Base-by-base conservation (phyloP, 805 yeast genomes). In the Saccharomyces kudriavzevii region DNA sequence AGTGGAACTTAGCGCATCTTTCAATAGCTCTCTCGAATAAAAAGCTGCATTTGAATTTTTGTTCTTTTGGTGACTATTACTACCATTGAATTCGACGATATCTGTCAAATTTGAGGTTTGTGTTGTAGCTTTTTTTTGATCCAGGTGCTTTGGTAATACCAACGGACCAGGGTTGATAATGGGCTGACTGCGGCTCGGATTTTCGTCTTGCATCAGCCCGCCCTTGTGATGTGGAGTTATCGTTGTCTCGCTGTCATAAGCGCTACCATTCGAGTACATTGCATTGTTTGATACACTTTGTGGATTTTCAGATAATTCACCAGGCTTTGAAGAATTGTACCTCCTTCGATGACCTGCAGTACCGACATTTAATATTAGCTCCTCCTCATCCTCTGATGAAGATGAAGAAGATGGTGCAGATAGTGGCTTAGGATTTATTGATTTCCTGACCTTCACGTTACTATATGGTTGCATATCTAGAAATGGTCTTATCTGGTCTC, bases 311-410 rank as follows among this genome's bases (percentile, higher is more conserved):
- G 43, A 17, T 35, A 17, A 24, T 20, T 35, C 43, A n/a, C 11
- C 13, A 35, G 11, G 24, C 17, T 9, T 35, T 35, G 43, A 17
- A 35, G 43, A 35, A 20, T 35, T 35, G 24, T 56, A 58, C 17
- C 65, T 57, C 27, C 65, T 60, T 35, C 40, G 49, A 27, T 55
- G 61, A 8, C 62, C 61, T 13, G 54, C 50, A 10, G 51, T 53
- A 3, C 64, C 64, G 25, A 62, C 49, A 48, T 58, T 61, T 45
- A 65, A 46, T 4, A 63, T 54, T 22, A 65, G 47, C 31, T 61
- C 67, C 30, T 56, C 59, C 22, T 56, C 61, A 20, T 3, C 40
- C 46, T 22, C 20, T 4, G 52, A 49, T 24, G 40, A 25, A 30
- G 48, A 49, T n/a, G 52, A 30, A 22, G 50, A 27, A 28, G 24